Evolutionary conservation across 148 eudicot species (phyloP), one percentile per base, ranked within the genome.

Genomic region (Polygonum aviculare): DNA sequence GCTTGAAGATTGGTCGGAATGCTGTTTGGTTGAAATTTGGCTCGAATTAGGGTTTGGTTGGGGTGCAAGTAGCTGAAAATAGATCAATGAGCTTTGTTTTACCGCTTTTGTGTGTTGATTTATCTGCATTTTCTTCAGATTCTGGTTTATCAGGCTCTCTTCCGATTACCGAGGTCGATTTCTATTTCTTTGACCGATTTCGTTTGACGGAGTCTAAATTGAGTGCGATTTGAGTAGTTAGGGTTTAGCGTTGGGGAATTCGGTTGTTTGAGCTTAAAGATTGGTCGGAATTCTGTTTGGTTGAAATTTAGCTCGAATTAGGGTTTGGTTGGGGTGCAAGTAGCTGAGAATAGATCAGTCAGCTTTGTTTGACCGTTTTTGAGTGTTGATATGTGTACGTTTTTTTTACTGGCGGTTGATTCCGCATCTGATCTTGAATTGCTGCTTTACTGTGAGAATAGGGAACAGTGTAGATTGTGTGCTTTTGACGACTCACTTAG

Each of bases 131-230:
- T 63, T 31, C 12, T 26, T 26, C 31, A 26, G 1, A 16, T 63
- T 63, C 59, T 94, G 97, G 98, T 89, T 94, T 84, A 90, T 92
- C 82, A 94, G 90, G 84, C 82, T 90, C 77, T 75, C 83, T 47
- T 91, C 97, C n/a, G 83, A 92, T 41, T 85, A 83, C 78, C 81
- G 75, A 85, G 98, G 98, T 94, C n/a, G 0, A 26, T 44, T 10
- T 10, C 38, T 8, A 2, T 18, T 26, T 73, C 15, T 12, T 31
- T 12, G 12, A n/a, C n/a, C 48, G 26, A 33, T 54, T 60, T 26
- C 52, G 2, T 49, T 16, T 76, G 48, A 0, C 55, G 60, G 5
- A 26, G 0, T 26, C 31, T 26, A 26, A 26, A 26, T 26, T 26
- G 31, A 26, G 0, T 26, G 31, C 0, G 31, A 26, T 26, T 26